These are phyloP conservation scores for Vachellia collinsii DNA, from an alignment of 306 rosid species.

Conservation along the genomic window DNA sequence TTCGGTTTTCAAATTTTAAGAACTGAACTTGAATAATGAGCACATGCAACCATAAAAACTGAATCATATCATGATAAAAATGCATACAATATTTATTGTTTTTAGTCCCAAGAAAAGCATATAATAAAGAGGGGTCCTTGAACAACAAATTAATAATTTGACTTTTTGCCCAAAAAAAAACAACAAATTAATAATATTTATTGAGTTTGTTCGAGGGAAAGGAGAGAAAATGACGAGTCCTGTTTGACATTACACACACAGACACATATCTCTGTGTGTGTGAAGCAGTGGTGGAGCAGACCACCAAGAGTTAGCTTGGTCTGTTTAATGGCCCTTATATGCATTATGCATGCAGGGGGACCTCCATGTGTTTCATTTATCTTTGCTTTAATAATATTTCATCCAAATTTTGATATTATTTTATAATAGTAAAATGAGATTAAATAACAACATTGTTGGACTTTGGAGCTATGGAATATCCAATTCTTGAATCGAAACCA, in stretches of 20 bases:
- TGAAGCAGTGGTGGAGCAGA: neutral
- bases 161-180: no score
- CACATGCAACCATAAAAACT: neutral
- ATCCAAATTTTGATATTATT: neutral
- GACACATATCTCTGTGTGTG: no score
- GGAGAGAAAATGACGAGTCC: neutral
- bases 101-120: neutral
- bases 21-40: neutral
- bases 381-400: neutral
- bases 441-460: neutral
- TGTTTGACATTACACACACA: neutral
- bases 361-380: conserved; percentile 23
- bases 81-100: neutral
- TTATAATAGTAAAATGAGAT: neutral
- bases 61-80: neutral
- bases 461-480: neutral
- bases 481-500: neutral
- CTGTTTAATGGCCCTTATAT: neutral
- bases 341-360: conserved; percentile 8
- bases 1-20: neutral
- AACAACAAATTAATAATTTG: neutral
- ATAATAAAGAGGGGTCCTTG: neutral
- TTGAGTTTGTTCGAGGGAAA: neutral
- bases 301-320: conserved; percentile 4
- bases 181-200: neutral